These are phyloP conservation scores for Cyathus striatus DNA, from an alignment of 768 basidiomycete species.

Conservation along the genomic window DNA sequence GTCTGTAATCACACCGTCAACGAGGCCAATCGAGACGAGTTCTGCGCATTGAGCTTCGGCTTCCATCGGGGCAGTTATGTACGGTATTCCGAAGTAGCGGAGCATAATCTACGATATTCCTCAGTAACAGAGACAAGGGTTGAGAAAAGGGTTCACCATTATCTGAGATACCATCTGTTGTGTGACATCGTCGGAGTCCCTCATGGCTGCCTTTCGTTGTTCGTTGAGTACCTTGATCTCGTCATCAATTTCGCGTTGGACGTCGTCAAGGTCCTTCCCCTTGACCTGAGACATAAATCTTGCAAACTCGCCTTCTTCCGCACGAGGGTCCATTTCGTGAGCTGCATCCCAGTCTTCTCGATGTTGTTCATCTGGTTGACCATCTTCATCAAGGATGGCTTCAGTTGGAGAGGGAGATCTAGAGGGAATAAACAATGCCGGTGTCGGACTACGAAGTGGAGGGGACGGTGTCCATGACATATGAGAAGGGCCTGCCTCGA, in stretches of 20 bases:
- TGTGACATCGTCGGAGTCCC: slow-evolving; percentile 93
- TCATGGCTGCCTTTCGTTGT: slow-evolving; percentile 83
- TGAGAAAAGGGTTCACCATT: slow-evolving; percentile 37
- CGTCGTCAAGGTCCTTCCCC: slow-evolving; percentile 75
- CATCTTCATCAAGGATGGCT: slow-evolving; percentile 10
- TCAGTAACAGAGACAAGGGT: too few relatives aligned
- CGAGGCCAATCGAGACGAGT: slow-evolving; percentile 77
- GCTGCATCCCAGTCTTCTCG: slow-evolving; percentile 70
- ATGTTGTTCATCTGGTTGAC: slow-evolving; percentile 13
- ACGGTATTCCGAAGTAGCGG: slow-evolving; percentile 93
- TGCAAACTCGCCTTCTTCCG: slow-evolving; percentile 88
- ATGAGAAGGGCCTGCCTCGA: slow-evolving; percentile 1
- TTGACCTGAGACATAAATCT: slow-evolving; percentile 89
- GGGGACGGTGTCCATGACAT: slow-evolving; percentile 1
- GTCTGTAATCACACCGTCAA: slow-evolving; percentile 97
- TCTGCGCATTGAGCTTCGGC: slow-evolving; percentile 98
- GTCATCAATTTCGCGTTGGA: slow-evolving; percentile 85
- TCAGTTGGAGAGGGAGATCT: slow-evolving; percentile 27
- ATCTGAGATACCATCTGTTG: slow-evolving; percentile 91
- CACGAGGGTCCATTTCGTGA: slow-evolving; percentile 77
- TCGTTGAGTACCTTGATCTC: slow-evolving; percentile 80
- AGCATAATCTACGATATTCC: slow-evolving; percentile 68
- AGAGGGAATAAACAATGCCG: slow-evolving; percentile 8
- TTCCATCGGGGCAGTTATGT: slow-evolving; percentile 98
- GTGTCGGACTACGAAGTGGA: slow-evolving; percentile 1